These are phyloP conservation scores for Emergomyces orientalis DNA, from an alignment of 2,329 filamentous ascomycete species.

Conservation along the genomic window DNA sequence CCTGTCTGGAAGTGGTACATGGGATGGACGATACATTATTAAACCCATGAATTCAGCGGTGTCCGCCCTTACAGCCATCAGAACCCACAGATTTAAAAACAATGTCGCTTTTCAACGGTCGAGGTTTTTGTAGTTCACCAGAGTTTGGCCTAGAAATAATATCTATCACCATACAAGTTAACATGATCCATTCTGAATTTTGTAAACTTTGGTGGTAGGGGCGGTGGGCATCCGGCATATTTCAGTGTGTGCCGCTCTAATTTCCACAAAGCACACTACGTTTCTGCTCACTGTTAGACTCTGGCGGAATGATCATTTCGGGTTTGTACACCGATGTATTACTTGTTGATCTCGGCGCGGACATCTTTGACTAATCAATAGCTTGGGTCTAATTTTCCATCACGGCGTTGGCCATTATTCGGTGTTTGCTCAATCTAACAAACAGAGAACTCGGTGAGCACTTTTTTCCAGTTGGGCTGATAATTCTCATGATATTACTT, in stretches of 20 bases:
- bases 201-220: background rate
- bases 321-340: background rate
- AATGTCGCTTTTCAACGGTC: too few relatives aligned
- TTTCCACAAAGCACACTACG: background rate
- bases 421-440: background rate
- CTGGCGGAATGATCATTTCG: background rate
- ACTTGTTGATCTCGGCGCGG: background rate
- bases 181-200: background rate
- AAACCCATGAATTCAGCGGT: too few relatives aligned
- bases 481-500: background rate
- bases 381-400: background rate
- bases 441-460: background rate
- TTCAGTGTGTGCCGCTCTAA: background rate
- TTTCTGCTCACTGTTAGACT: background rate
- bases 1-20: background rate
- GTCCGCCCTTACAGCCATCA: too few relatives aligned
- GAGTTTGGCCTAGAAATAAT: background rate
- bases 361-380: background rate
- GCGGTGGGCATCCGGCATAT: background rate
- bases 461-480: background rate
- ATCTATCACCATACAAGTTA: background rate
- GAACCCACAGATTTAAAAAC: too few relatives aligned
- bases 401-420: background rate
- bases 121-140: too few relatives aligned
- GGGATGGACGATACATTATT: too few relatives aligned